Evolutionary conservation across 148 eudicot species (phyloP).

Genomic region (Limonium bicolor): DNA sequence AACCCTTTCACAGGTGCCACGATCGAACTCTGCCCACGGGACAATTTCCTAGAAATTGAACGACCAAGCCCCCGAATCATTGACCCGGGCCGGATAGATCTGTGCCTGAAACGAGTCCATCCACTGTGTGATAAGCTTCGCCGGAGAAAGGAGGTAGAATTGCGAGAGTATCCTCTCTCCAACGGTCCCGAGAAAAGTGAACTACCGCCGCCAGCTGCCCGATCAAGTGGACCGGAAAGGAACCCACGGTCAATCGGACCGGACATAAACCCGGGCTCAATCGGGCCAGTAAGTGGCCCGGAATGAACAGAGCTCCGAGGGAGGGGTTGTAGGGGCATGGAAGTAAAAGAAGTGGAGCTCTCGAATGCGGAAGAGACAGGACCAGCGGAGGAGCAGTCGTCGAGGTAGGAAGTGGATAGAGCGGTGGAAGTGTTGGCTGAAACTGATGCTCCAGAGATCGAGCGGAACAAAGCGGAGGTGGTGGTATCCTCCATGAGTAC

Average conservation of each 20-base stretch:
- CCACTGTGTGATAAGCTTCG: constrained; percentile 66
- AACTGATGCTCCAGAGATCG: constrained; percentile 93
- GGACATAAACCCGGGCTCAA: constrained; percentile 56
- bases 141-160: constrained; percentile 16
- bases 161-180: constrained; percentile 21
- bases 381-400: constrained; percentile 11
- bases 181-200: constrained; percentile 42
- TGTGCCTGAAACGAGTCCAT: constrained; percentile 15
- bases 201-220: no score
- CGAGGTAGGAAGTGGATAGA: constrained; percentile 32
- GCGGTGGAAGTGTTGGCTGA: constrained; percentile 84
- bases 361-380: constrained; percentile 47
- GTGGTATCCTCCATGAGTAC: constrained; percentile 48
- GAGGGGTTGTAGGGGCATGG: constrained; percentile 64
- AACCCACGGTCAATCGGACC: constrained; percentile 83
- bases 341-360: constrained; percentile 56
- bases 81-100: constrained; percentile 29
- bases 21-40: constrained; percentile 42
- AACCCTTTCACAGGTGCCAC: constrained; percentile 53
- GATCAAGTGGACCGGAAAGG: constrained; percentile 71
- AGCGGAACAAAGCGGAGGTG: constrained; percentile 39
- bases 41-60: constrained; percentile 47
- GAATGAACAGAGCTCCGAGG: constrained; percentile 41
- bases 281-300: constrained; percentile 62
- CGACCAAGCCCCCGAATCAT: constrained; percentile 36